Base-by-base conservation (phyloP, 805 yeast genomes). In the Wickerhamiella brachini region DNA sequence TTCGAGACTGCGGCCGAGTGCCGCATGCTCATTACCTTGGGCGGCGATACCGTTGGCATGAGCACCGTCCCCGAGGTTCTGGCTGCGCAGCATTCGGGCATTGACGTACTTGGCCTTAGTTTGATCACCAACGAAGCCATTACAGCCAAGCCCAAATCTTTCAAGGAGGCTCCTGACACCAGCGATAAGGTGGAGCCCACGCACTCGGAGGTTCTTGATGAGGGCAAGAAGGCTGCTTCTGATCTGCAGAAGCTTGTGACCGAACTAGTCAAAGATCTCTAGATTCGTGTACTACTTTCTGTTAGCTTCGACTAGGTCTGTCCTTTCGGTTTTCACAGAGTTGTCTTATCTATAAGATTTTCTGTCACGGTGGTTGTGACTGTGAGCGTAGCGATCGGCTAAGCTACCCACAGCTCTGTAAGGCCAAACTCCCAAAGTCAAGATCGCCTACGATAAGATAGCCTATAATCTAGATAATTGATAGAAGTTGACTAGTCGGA, bases 21-120 rank as follows among this genome's bases (percentile, higher is more conserved):
- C n/a, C 73, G 95, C 52, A 72, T 81, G 73, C 70, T 90, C 46
- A 66, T 79, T 53, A 58, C 69, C 5, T 56, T 83, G 26, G 97
- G 97, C 9, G 96, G 86, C 49, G 97, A 90, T 66, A 85, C 93
- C 0, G 97, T 89, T 1, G 97, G 97, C 3, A 90, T 90, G 98
- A 84, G 95, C 52, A 93, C 97, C 0, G 97, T 90, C 34, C 97
- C 98, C 0, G 98, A 90, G 67, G 95, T 87, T 1, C 79, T 87
- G 54, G 83, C 87, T 18, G 97, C 96, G 1, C 80, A 95, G 64
- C 97, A 93, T 65, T 76, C 81, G 53, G 95, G 89, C 1, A 67
- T 93, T 69, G 75, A 71, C 56, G 95, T 88, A 5, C 69, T 90
- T 55, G 97, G 97, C 0, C 65, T 90, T 43, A 83, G 93, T 56